These are phyloP conservation scores for Aspergillus bertholletiae DNA, from an alignment of 495 filamentous ascomycete species.

Conservation along the genomic window DNA sequence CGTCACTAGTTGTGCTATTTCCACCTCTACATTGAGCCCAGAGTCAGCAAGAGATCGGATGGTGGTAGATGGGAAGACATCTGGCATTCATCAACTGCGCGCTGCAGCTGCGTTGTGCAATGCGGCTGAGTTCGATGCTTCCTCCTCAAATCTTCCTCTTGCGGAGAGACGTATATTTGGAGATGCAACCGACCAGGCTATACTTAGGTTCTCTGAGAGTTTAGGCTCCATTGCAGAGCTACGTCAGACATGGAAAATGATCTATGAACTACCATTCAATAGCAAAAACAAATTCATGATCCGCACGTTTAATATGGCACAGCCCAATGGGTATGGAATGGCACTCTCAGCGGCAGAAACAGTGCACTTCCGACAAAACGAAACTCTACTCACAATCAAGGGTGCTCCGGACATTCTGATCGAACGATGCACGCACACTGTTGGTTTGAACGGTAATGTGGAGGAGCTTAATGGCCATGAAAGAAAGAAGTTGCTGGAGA, in stretches of 20 bases:
- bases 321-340: not conserved
- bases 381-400: conserved; percentile 51
- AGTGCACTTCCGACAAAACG: not conserved
- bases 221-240: conserved; percentile 41
- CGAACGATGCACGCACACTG: conserved; percentile 47
- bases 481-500: conserved; percentile 39
- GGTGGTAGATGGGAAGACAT: not conserved
- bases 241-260: conserved; percentile 48
- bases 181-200: conserved; percentile 66
- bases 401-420: conserved; percentile 64
- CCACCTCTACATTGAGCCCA: conserved; percentile 22
- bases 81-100: conserved; percentile 44
- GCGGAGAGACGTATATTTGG: conserved; percentile 56
- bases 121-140: conserved; percentile 60
- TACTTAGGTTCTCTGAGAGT: conserved; percentile 60
- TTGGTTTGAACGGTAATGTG: conserved; percentile 43
- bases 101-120: conserved; percentile 60
- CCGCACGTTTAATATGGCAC: conserved; percentile 8
- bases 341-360: conserved; percentile 22
- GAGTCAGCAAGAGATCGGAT: conserved; percentile 39
- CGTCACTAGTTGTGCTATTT: conserved; percentile 47
- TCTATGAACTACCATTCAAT: conserved; percentile 64
- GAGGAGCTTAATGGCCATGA: conserved; percentile 35
- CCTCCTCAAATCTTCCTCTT: conserved; percentile 46
- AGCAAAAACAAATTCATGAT: conserved; percentile 77